phyloP scores from a whole-genome alignment of 2,329 filamentous ascomycete species.

The Ophiostoma perfectum region DNA sequence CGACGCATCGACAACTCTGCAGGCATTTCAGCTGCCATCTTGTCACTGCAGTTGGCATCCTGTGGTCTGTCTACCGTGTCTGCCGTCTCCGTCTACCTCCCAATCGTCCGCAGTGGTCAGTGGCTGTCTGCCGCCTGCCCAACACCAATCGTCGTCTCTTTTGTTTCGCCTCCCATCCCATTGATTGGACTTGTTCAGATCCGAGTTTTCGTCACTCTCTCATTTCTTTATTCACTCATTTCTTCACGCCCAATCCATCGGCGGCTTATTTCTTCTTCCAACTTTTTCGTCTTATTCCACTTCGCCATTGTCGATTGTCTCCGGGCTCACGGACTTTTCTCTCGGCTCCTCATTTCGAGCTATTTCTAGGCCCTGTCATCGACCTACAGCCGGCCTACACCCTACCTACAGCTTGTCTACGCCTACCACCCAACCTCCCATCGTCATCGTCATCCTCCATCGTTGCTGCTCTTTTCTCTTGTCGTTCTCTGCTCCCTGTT shows the following conservation, averaged over 20 bases:
- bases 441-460: conserved; percentile 7
- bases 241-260: neutral
- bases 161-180: neutral
- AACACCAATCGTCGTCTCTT: neutral
- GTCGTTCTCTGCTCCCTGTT: neutral
- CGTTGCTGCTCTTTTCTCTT: neutral
- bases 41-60: neutral
- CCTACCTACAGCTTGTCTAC: neutral
- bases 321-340: conserved; percentile 5
- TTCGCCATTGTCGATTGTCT: conserved; percentile 3
- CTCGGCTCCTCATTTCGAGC: conserved; percentile 12
- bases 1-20: neutral
- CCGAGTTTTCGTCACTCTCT: neutral
- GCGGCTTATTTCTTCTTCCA: neutral
- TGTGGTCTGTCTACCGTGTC: neutral
- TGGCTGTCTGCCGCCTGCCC: neutral
- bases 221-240: neutral
- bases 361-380: neutral
- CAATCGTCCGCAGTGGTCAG: neutral
- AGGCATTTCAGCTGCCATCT: neutral
- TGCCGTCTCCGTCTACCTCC: neutral
- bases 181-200: neutral
- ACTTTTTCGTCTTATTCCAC: neutral
- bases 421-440: neutral
- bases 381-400: neutral